Evolutionary conservation across 164 flowering plant species (phyloP), one percentile per base, ranked within the genome.

Genomic region (Paratinospora sagittata): DNA sequence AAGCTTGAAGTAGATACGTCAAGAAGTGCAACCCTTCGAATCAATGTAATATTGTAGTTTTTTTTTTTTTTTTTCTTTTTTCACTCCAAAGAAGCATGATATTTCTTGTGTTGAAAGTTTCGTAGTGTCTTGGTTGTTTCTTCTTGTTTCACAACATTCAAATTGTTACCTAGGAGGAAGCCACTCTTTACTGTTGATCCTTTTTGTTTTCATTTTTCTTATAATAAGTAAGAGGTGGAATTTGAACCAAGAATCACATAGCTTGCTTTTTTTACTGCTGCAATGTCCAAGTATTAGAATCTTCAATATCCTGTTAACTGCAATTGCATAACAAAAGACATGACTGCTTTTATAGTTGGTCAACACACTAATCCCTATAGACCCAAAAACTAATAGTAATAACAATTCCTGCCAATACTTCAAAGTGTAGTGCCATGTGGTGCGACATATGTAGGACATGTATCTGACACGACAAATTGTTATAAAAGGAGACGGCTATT

Each of bases 1-100:
- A 81, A 89, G 85, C 89, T 91, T 58, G 82, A 84, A 7, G 97
- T 91, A 0, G 97, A 91, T 70, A 91, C 97, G n/a, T 89, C 97
- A 57, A 91, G 97, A 72, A 93, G 91, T 69, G 93, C 85, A 78
- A 83, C 85, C 33, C 82, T 91, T 65, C 85, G 87, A 26, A 88
- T 89, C 76, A 88, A 89, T 88, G 93, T 90, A 89, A 80, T 69
- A 37, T 24, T 27, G n/a, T 65, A 33, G 16, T 24, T n/a, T 39
- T 6, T 37, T 30, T 30, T 30, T 30, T 30, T 30, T 30, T 30
- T 4, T 30, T 37, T 24, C 67, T 26, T 17, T 39, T 34, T 5
- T 34, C 8, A 17, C 37, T 3, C 43, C 10, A 27, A 30, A 9
- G 8, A 17, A 30, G 33, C 65, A 62, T 12, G 27, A 26, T 27